Evolutionary conservation across 2,329 filamentous ascomycete genomes (phyloP).

Genomic region (Alternaria arbusti): DNA sequence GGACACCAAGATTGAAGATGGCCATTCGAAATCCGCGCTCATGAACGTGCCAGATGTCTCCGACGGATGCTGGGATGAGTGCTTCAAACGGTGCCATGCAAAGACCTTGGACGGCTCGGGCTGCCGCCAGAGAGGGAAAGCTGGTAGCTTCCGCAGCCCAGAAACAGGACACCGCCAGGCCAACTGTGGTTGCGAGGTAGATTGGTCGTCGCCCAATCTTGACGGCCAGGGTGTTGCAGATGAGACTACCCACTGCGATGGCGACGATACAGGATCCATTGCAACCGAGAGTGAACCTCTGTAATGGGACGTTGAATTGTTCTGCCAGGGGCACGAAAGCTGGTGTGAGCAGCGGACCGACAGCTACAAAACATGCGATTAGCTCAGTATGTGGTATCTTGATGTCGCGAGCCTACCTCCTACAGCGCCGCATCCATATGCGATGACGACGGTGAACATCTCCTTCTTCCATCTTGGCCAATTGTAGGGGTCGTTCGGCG

Average conservation of each 20-base stretch:
- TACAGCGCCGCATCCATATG: slow-evolving; percentile 31
- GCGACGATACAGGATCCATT: slow-evolving; percentile 30
- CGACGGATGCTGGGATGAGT: slow-evolving; percentile 31
- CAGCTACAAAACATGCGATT: slow-evolving; percentile 12
- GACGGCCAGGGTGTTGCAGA: slow-evolving; percentile 31
- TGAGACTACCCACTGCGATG: slow-evolving; percentile 25
- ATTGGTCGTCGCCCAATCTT: slow-evolving; percentile 31
- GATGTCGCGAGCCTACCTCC: slow-evolving; percentile 17
- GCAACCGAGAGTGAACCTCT: slow-evolving; percentile 23
- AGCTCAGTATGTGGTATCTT: background rate
- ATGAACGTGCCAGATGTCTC: slow-evolving; percentile 34
- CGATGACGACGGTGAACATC: slow-evolving; percentile 32
- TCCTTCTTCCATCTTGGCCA: slow-evolving; percentile 50
- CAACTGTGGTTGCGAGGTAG: slow-evolving; percentile 27
- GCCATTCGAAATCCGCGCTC: slow-evolving; percentile 32
- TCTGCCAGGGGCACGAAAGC: slow-evolving; percentile 29
- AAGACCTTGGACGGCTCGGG: slow-evolving; percentile 28
- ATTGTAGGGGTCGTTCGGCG: slow-evolving; percentile 60
- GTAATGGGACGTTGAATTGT: slow-evolving; percentile 26
- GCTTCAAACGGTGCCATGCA: slow-evolving; percentile 37
- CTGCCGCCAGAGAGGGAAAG: slow-evolving; percentile 26
- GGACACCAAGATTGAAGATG: slow-evolving; percentile 33
- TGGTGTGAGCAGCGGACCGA: slow-evolving; percentile 31
- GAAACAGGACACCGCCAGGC: slow-evolving; percentile 26
- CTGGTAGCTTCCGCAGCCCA: slow-evolving; percentile 32